Evolutionary conservation across 2,329 filamentous ascomycete species (phyloP), one percentile per base, ranked within the genome.

Genomic region (Fusarium nanum): DNA sequence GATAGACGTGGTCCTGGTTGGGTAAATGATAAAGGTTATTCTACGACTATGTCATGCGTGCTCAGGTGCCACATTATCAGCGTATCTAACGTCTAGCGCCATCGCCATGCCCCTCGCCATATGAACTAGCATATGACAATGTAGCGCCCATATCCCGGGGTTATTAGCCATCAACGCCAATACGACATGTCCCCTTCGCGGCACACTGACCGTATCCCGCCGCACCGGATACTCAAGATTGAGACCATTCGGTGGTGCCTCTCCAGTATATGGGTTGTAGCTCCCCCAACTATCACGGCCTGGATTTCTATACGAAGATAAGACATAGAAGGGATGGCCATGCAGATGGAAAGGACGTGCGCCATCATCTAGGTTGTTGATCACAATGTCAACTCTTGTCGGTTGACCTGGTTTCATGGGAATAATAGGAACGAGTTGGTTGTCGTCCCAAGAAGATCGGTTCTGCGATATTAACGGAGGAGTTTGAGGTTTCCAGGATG

Each of bases 121-220:
- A 27, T 64, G 61, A 7, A 64, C 61, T 4, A 64, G 37, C 61
- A 64, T 64, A 7, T 64, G 61, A 25, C 61, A 64, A 46, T 64
- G 61, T 1, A 64, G 13, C 4, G 61, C 61, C 61, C 61, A 64
- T 5, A 64, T 49, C 4, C 61, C 61, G 1, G 37, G 61, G 11
- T 64, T 64, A 10, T 49, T 37, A 5, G 37, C 59, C 1, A 64
- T 6, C 7, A 64, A n/a, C 0, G 59, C 5, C 10, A 64, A 13
- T 0, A 64, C 37, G 2, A 64, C 61, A 12, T 64, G 61, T 1
- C 61, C 61, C 0, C 61, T 5, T 1, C 61, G n/a, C 0, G 61
- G 61, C 7, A 64, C 50, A 11, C 28, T 64, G 5, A 64, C 37
- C 0, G 61, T 64, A 12, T 64, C 61, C 1, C 12, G 56, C 0